Evolutionary conservation across 164 flowering plant species (phyloP).

Genomic region (Nymphaea thermarum): DNA sequence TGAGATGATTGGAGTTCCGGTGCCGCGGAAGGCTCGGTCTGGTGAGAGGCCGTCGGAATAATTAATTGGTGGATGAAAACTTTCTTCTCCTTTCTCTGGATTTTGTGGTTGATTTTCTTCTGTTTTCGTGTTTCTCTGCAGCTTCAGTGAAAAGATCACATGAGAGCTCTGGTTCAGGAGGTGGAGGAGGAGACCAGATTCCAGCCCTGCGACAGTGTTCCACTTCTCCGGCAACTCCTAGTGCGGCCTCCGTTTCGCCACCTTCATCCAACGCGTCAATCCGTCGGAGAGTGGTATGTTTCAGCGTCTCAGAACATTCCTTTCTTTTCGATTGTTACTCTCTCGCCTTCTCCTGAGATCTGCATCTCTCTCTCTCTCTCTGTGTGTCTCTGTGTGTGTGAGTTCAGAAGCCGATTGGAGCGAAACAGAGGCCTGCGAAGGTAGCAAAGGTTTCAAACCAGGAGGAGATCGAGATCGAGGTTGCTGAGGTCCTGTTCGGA

Average conservation of each 20-base stretch:
- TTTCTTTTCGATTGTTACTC: background rate
- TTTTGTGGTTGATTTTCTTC: slow-evolving; percentile 4
- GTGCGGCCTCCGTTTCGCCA: slow-evolving; percentile 38
- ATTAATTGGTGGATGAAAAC: background rate
- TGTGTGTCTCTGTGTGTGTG: background rate
- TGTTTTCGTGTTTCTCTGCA: slow-evolving; percentile 18
- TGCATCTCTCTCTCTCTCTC: background rate
- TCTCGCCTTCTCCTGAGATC: background rate
- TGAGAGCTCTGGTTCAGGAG: slow-evolving; percentile 51
- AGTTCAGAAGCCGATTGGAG: slow-evolving; percentile 50
- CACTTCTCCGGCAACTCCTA: slow-evolving; percentile 63
- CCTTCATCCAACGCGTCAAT: slow-evolving; percentile 49
- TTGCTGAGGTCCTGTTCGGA: slow-evolving; percentile 88
- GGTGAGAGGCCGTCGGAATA: slow-evolving; percentile 8
- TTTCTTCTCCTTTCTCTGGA: background rate
- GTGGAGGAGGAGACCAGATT: slow-evolving; percentile 34
- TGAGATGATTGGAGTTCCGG: slow-evolving; percentile 82
- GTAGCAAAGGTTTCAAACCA: slow-evolving; percentile 50
- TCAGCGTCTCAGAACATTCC: background rate
- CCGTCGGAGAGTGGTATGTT: background rate
- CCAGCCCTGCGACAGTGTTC: slow-evolving; percentile 44
- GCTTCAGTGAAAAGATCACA: slow-evolving; percentile 84
- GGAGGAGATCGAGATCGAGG: slow-evolving; percentile 94
- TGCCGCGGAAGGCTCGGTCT: slow-evolving; percentile 92
- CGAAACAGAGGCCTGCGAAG: slow-evolving; percentile 52